phyloP scores from a whole-genome alignment of 495 filamentous ascomycete genomes.

The Aspergillus asperescens region DNA sequence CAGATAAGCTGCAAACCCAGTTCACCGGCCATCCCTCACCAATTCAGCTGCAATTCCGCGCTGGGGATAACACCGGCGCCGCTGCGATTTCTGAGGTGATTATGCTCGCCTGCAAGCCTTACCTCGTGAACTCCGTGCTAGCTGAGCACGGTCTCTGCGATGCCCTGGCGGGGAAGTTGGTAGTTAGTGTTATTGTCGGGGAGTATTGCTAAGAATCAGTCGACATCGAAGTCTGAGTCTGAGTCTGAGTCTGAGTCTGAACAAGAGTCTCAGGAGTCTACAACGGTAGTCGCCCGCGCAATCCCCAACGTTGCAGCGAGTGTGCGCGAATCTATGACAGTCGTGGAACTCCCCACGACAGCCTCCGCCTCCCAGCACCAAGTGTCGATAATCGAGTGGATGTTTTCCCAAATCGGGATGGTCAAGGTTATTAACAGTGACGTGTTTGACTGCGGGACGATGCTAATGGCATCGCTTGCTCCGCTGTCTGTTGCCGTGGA shows the following conservation, averaged over 20 bases:
- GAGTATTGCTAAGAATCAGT: background rate
- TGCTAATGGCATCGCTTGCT: conserved; percentile 33
- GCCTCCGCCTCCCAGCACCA: background rate
- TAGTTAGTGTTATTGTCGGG: background rate
- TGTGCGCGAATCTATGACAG: conserved; percentile 35
- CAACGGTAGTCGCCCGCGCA: conserved; percentile 17
- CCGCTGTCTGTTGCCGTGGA: conserved; percentile 44
- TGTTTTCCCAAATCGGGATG: conserved; percentile 37
- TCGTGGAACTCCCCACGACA: conserved; percentile 23
- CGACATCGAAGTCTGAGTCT: background rate
- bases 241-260: background rate
- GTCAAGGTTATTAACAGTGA: conserved; percentile 26
- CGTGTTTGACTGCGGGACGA: conserved; percentile 37
- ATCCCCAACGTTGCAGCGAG: conserved; percentile 39
- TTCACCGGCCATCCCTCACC: background rate
- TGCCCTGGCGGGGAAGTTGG: background rate
- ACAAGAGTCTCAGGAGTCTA: background rate
- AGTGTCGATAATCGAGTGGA: conserved; percentile 21
- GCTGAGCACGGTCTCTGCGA: background rate
- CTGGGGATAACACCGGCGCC: background rate
- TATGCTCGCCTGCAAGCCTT: conserved; percentile 4
- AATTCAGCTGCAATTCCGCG: background rate
- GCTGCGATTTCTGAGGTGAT: background rate
- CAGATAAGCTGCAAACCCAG: background rate
- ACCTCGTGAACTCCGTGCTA: background rate